A percentile compares a stretch with the other conserved stretches of the same genome.
These are phyloP conservation scores for Celoporthe dispersa DNA, from an alignment of 2,329 filamentous ascomycete genomes.

Conservation along the genomic window DNA sequence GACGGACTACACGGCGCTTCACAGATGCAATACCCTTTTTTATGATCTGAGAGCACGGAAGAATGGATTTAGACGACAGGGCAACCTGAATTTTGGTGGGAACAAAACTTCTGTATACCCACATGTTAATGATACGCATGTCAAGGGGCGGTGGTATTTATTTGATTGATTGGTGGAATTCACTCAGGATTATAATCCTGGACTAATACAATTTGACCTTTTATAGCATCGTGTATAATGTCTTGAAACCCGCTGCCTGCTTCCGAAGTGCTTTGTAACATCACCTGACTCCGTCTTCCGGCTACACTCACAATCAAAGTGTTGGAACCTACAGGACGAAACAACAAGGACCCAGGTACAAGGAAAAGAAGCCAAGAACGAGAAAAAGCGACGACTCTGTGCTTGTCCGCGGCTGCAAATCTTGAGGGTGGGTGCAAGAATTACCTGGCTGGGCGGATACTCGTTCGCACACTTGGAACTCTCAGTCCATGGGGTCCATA, in stretches of 20 bases:
- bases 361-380: neutral
- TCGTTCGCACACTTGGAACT: no score
- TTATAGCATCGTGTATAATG: neutral
- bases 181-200: neutral
- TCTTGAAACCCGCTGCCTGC: neutral
- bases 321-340: neutral
- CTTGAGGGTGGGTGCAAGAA: no score
- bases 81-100: constrained; percentile 4
- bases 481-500: no score
- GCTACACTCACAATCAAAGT: neutral
- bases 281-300: neutral
- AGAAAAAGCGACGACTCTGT: neutral
- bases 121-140: neutral
- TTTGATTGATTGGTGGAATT: neutral
- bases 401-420: neutral
- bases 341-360: neutral
- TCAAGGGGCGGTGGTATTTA: neutral
- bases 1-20: constrained; percentile 24
- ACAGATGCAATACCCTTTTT: constrained; percentile 21
- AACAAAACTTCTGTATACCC: neutral
- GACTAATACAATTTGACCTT: neutral
- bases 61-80: constrained; percentile 11
- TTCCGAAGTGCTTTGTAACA: neutral
- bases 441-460: no score
- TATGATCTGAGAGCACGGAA: neutral